These are phyloP conservation scores for Saururus chinensis DNA, from an alignment of 164 flowering plant genomes.

Conservation along the genomic window DNA sequence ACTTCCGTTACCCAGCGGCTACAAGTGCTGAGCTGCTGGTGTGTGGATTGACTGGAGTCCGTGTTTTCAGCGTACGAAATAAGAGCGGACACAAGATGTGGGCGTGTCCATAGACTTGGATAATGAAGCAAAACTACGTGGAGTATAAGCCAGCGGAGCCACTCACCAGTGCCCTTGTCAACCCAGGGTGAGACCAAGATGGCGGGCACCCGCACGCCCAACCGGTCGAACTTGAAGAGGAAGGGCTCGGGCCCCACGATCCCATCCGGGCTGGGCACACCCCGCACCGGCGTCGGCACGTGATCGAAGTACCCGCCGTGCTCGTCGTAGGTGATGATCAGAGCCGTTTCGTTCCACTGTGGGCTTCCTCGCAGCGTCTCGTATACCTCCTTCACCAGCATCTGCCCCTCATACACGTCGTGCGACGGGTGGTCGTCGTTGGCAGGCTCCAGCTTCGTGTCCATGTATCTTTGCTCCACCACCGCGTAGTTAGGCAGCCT, in stretches of 20 bases:
- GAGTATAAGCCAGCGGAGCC: no score
- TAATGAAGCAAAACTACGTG: no score
- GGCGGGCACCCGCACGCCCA: conserved; percentile 84
- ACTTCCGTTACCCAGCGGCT: no score
- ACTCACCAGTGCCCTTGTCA: conserved; percentile 66
- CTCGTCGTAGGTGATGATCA: conserved; percentile 76
- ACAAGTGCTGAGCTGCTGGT: no score
- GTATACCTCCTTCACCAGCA: conserved; percentile 84
- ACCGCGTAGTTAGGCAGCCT: conserved; percentile 62
- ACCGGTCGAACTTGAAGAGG: conserved; percentile 49
- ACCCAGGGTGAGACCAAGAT: conserved; percentile 78
- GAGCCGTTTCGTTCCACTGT: conserved; percentile 74
- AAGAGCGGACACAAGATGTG: no score
- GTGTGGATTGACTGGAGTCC: no score
- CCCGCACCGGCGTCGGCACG: conserved; percentile 61
- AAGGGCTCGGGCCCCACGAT: conserved; percentile 74
- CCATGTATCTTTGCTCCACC: conserved; percentile 78
- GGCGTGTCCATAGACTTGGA: no score
- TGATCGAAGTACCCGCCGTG: conserved; percentile 88
- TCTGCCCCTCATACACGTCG: conserved; percentile 74
- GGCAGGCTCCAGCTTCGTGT: conserved; percentile 39
- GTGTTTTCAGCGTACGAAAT: no score
- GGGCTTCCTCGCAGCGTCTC: conserved; percentile 72
- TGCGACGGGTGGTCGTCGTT: conserved; percentile 96
- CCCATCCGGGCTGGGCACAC: conserved; percentile 81